Conservation (phyloP, 495 filamentous ascomycete genomes). For the Aspergillus cristatus region DNA sequence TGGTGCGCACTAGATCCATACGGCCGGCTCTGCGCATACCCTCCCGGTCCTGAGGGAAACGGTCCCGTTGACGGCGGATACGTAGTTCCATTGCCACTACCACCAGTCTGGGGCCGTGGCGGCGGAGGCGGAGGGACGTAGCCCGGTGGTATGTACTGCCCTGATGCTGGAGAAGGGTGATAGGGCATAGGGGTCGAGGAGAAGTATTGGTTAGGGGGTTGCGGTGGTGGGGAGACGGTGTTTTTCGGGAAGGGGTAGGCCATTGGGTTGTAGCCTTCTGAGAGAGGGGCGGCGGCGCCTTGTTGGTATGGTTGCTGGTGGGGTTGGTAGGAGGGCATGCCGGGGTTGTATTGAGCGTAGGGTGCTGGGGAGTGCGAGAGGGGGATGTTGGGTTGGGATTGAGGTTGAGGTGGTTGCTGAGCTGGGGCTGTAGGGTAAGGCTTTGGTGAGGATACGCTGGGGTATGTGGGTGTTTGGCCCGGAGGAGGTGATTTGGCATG, state of each 20-base stretch:
- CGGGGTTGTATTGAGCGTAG: slow-evolving; percentile 31
- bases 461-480: slow-evolving; percentile 30
- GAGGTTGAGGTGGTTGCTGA: slow-evolving; percentile 1
- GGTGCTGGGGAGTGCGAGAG: slow-evolving; percentile 34
- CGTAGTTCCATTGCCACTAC: too few species aligned
- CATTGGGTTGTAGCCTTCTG: slow-evolving; percentile 47
- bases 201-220: slow-evolving; percentile 34
- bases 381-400: slow-evolving; percentile 14
- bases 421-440: slow-evolving; percentile 8
- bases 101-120: slow-evolving; percentile 69
- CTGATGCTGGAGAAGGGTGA: slow-evolving; percentile 23
- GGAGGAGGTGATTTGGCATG: slow-evolving; percentile 36
- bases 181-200: slow-evolving; percentile 30
- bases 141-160: slow-evolving; percentile 56
- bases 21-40: slow-evolving; percentile 43
- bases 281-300: slow-evolving; percentile 34
- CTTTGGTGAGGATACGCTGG: slow-evolving; percentile 34
- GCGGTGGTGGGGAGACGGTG: slow-evolving; percentile 35
- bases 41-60: slow-evolving; percentile 52
- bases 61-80: slow-evolving; percentile 48
- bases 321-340: slow-evolving; percentile 18
- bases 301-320: slow-evolving; percentile 37
- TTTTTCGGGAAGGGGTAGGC: slow-evolving; percentile 43
- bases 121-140: slow-evolving; percentile 91
- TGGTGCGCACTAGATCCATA: slow-evolving; percentile 27